Evolutionary conservation across 2,329 filamentous ascomycete species (phyloP).

Genomic region (Scedosporium apiospermum): DNA sequence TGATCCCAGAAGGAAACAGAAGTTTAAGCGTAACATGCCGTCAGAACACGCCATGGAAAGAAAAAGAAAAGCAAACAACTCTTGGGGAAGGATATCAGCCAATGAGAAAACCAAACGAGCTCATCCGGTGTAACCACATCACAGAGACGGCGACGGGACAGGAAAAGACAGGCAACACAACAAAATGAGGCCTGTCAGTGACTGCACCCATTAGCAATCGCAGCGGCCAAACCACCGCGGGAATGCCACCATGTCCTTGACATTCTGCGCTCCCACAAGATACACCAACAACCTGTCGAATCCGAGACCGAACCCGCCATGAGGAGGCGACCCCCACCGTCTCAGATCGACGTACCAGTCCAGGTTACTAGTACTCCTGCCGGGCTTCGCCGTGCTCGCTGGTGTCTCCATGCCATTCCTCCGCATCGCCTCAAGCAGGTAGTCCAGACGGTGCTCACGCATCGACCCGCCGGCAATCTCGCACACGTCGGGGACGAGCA

Average conservation of each 20-base stretch:
- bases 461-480: conserved; percentile 85
- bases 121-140: no score
- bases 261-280: conserved; percentile 68
- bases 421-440: conserved; percentile 62
- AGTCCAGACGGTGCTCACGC: conserved; percentile 67
- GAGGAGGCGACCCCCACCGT: conserved; percentile 82
- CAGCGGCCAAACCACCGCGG: conserved; percentile 63
- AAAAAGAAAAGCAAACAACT: no score
- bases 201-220: conserved; percentile 34
- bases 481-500: conserved; percentile 75
- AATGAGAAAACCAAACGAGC: no score
- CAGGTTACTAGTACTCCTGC: conserved; percentile 27
- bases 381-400: not conserved
- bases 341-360: conserved; percentile 86
- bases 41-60: no score
- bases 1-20: no score
- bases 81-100: no score
- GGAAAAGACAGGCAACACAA: no score
- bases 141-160: no score
- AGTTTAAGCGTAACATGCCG: no score
- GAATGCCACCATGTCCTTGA: conserved; percentile 80
- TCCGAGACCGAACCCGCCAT: conserved; percentile 83
- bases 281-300: conserved; percentile 84
- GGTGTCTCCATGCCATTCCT: conserved; percentile 49
- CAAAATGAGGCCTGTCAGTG: no score